Evolutionary conservation across 163 green algal species (phyloP), one percentile per base, ranked within the genome.

Genomic region (Dunaliella salina): DNA sequence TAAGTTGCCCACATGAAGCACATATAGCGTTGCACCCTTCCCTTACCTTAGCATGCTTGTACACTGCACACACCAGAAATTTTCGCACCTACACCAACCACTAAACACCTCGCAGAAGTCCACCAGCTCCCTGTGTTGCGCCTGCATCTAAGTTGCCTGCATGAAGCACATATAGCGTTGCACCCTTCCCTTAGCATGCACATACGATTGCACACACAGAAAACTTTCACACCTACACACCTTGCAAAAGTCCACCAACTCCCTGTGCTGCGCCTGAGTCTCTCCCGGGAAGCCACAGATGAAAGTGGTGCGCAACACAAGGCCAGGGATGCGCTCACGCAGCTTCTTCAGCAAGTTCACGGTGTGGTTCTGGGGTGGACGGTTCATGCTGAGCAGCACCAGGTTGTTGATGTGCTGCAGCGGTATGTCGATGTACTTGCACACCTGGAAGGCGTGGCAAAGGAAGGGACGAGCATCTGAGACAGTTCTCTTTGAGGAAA

Each of bases 401-500:
- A 97, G 86, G 90, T 98, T 97, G 90, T 86, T 92, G 86, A 97
- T 97, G 92, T 98, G 96, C 91, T 98, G 96, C 89, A 98, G 91
- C 45, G 96, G 96, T 32, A 98, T 98, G 92, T 98, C 96, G 67
- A 98, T 95, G 92, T 98, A 98, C 88, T 98, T 98, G 92, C 92
- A 96, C 50, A 98, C 95, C 93, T 96, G 93, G 1, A 59, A 20
- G 40, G 40, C 8, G 8, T 8, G 8, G 8, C 40, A 50, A 50
- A 50, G 40, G 40, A 50, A 15, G 40, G 40, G 40, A 15, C 8
- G 40, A 50, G 40, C 40, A 15, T 50, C 40, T 15, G 40, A 8
- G 40, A 8, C 40, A 50, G 40, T 50, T 8, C 40, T 50, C 4
- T 15, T 50, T 50, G 40, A 8, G 40, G 8, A 50, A 50, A 50